phyloP scores from a whole-genome alignment of 345 rosid genomes.

The Melaleuca quinquenervia region DNA sequence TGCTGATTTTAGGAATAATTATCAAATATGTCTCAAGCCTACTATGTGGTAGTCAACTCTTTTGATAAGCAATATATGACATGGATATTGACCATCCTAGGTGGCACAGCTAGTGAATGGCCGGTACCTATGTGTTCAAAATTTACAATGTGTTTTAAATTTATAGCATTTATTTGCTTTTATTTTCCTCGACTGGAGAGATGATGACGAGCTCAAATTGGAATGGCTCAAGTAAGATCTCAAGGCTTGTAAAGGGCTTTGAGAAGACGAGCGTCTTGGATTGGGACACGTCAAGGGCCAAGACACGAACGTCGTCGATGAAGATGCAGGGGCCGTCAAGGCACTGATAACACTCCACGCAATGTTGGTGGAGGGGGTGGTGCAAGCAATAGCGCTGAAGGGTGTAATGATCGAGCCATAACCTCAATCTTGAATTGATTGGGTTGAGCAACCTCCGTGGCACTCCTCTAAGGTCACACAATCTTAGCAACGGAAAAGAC shows the following conservation, averaged over 20 bases:
- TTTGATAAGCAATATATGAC: fast-evolving
- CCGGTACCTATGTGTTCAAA: not conserved
- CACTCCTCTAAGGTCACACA: not conserved
- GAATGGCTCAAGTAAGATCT: slow-evolving; percentile 57
- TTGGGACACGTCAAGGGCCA: slow-evolving; percentile 52
- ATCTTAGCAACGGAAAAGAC: too few relatives aligned
- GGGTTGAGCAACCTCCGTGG: not conserved
- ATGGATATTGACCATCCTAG: fast-evolving
- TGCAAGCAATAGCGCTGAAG: slow-evolving; percentile 45
- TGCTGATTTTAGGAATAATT: not conserved
- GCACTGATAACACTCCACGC: slow-evolving; percentile 30
- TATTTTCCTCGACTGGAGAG: slow-evolving; percentile 23
- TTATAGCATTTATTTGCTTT: not conserved
- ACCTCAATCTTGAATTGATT: not conserved
- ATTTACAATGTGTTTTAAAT: not conserved
- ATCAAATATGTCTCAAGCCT: not conserved
- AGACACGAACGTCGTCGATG: slow-evolving; percentile 34
- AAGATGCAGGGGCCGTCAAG: slow-evolving; percentile 47
- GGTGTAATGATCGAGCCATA: slow-evolving; percentile 57
- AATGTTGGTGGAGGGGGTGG: slow-evolving; percentile 44
- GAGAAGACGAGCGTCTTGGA: slow-evolving; percentile 56
- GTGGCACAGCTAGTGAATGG: fast-evolving
- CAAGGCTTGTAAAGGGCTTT: slow-evolving; percentile 29
- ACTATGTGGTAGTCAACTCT: fast-evolving
- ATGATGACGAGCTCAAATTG: slow-evolving; percentile 62